phyloP scores from a whole-genome alignment of 139 green algal species.

The Tetraselmis striata region DNA sequence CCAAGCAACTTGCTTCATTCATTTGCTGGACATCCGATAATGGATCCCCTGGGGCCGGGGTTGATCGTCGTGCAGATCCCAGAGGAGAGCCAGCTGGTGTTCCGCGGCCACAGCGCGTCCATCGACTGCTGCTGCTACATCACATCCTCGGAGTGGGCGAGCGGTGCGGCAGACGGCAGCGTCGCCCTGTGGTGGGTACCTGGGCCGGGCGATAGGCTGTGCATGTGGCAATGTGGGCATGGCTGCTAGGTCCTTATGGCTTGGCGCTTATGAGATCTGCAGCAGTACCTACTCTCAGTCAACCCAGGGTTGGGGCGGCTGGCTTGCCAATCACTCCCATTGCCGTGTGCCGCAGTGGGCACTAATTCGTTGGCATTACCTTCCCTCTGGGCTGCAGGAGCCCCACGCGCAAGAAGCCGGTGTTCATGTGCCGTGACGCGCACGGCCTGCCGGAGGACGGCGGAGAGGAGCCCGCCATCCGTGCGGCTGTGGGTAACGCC shows the following conservation, averaged over 20 bases:
- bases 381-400: no score
- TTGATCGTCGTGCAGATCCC: constrained; percentile 55
- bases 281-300: no score
- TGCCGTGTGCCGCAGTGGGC: no score
- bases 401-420: constrained; percentile 68
- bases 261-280: no score
- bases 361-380: no score
- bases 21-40: constrained; percentile 3
- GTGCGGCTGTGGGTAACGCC: constrained; percentile 6
- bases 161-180: constrained; percentile 59
- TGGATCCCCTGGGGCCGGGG: no score
- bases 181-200: constrained; percentile 48
- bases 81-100: constrained; percentile 94
- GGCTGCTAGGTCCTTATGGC: no score
- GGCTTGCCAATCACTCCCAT: no score
- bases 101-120: constrained; percentile 45
- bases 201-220: no score
- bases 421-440: constrained; percentile 31
- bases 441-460: constrained; percentile 18
- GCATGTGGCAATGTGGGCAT: no score
- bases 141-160: constrained; percentile 73
- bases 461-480: neutral
- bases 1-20: neutral
- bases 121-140: constrained; percentile 63
- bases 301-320: no score